These are phyloP conservation scores for Aegilops bicornis DNA, from an alignment of 176 grass and related monocot species.

Conservation along the genomic window DNA sequence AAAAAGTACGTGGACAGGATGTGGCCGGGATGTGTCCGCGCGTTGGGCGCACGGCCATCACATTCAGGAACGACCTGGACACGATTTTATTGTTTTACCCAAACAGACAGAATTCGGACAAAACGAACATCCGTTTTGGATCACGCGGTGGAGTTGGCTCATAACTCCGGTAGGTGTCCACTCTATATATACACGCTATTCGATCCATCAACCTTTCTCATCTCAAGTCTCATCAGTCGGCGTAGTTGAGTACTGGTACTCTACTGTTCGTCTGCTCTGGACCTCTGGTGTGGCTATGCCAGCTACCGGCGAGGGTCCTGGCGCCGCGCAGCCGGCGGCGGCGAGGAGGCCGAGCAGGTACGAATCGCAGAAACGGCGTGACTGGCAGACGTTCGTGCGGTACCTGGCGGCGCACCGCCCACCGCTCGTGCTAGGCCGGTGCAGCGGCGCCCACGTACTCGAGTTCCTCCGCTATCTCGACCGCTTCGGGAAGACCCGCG, in stretches of 20 bases:
- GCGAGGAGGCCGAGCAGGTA: constrained; percentile 48
- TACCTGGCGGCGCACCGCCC: constrained; percentile 59
- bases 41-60: too few relatives aligned
- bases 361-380: constrained; percentile 75
- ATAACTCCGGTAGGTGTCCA: background rate
- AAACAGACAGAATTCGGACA: too few relatives aligned
- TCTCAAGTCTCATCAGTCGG: background rate
- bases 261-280: too few relatives aligned
- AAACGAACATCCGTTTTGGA: too few relatives aligned
- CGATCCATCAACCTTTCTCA: background rate
- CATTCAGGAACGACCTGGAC: too few relatives aligned
- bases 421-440: constrained; percentile 49
- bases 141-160: too few relatives aligned
- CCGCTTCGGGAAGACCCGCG: constrained; percentile 82
- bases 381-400: constrained; percentile 60
- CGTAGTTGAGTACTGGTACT: too few relatives aligned
- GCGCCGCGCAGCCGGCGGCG: background rate
- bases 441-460: constrained; percentile 70
- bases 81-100: too few relatives aligned
- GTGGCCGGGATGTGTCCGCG: too few relatives aligned
- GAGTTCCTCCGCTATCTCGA: constrained; percentile 95
- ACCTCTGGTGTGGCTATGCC: background rate
- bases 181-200: background rate
- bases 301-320: background rate
- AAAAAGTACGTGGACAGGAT: too few relatives aligned